phyloP scores from a whole-genome alignment of 2,329 filamentous ascomycete species.

The Neoarthrinium moseri region DNA sequence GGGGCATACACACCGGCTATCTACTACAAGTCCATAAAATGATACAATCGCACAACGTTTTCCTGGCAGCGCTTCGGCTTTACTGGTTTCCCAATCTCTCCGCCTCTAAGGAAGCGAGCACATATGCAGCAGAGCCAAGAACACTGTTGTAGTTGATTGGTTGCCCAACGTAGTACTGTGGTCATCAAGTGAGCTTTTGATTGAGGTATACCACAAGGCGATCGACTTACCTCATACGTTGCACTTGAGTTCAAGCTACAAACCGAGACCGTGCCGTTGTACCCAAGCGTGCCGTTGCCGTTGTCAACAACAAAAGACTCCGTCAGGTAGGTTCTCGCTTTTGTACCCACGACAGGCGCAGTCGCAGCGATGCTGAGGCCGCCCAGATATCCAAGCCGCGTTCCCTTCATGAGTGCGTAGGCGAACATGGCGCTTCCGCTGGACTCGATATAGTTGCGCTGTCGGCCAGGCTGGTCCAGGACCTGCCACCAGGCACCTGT shows the following conservation, averaged over 20 bases:
- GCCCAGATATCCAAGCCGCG: conserved; percentile 30
- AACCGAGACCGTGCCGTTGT: conserved; percentile 35
- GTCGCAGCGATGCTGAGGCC: conserved; percentile 10
- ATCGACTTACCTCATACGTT: conserved; percentile 28
- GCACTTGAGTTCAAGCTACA: conserved; percentile 42
- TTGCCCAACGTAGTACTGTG: conserved; percentile 34
- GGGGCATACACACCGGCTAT: too few species aligned
- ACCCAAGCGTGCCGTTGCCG: conserved; percentile 25
- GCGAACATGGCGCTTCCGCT: conserved; percentile 30
- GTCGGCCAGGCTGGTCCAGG: conserved; percentile 23
- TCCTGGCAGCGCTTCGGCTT: too few species aligned
- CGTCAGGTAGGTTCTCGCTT: conserved; percentile 22
- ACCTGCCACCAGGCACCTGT: conserved; percentile 38
- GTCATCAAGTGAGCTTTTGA: conserved; percentile 13
- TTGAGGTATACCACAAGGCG: not conserved
- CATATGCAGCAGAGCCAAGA: conserved; percentile 34
- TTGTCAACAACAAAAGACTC: conserved; percentile 23
- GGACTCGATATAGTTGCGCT: conserved; percentile 28
- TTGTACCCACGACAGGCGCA: conserved; percentile 15
- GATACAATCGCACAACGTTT: too few species aligned
- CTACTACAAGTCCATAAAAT: too few species aligned
- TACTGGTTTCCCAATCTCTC: conserved; percentile 20
- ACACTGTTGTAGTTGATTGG: conserved; percentile 36
- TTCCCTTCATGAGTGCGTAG: conserved; percentile 34
- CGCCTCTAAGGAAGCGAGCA: conserved; percentile 35